Conservation (phyloP, 768 basidiomycete species). For the Candolleomyces efflorescens region DNA sequence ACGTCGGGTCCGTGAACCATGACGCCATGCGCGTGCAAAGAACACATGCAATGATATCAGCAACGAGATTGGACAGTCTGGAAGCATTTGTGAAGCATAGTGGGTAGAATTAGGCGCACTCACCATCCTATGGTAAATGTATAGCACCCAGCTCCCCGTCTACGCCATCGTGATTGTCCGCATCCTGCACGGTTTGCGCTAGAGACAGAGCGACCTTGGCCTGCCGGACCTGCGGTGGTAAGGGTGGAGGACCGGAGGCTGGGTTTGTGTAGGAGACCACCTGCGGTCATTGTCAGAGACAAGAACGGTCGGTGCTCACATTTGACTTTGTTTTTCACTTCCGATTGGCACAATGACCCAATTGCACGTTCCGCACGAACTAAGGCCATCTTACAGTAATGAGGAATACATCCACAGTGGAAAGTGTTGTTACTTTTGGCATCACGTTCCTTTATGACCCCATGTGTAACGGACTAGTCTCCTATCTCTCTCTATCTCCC, state of each 20-base stretch:
- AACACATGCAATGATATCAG: background rate
- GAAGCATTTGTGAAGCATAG: no score
- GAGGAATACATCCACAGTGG: no score
- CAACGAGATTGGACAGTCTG: no score
- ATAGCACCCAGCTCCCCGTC: conserved; percentile 2
- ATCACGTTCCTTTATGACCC: no score
- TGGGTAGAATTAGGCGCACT: conserved; percentile 16
- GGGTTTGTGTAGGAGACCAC: conserved; percentile 10
- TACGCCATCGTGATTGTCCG: conserved; percentile 31
- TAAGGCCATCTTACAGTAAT: no score
- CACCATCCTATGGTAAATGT: conserved; percentile 37
- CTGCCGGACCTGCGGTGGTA: conserved; percentile 19
- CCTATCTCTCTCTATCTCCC: no score
- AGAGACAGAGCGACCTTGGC: conserved; percentile 62
- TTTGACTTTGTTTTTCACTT: no score
- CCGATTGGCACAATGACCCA: no score
- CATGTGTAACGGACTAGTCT: no score
- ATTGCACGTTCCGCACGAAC: no score
- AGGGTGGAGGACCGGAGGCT: conserved; percentile 20
- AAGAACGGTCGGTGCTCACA: no score
- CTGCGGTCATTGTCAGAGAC: conserved; percentile 28
- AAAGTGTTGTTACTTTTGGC: no score
- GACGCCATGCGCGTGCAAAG: background rate
- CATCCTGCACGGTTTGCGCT: conserved; percentile 53
- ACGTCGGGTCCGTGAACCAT: conserved; percentile 77